Evolutionary conservation across 805 yeast species (phyloP).

Genomic region (Yueomyces sp.): DNA sequence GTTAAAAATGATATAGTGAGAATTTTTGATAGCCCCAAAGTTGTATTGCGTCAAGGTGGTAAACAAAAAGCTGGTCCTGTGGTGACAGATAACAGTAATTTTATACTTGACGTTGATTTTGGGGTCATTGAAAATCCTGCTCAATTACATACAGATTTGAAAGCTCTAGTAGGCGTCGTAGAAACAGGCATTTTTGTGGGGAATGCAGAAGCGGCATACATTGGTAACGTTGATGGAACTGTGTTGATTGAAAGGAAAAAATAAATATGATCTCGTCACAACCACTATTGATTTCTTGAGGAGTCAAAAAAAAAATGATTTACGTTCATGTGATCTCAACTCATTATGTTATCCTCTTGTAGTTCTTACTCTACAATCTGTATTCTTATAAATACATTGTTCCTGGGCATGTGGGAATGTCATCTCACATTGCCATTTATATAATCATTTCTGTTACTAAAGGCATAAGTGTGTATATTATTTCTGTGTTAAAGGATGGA

Average conservation of each 20-base stretch:
- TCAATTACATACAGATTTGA: constrained; percentile 50
- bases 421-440: too few species aligned
- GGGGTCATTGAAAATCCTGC: constrained; percentile 49
- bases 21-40: constrained; percentile 38
- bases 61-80: constrained; percentile 94
- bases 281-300: too few species aligned
- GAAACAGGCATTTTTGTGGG: constrained; percentile 84
- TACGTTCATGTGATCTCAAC: too few species aligned
- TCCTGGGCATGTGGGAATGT: too few species aligned
- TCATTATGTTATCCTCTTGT: too few species aligned
- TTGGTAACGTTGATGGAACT: constrained; percentile 74
- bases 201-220: constrained; percentile 65
- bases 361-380: too few species aligned
- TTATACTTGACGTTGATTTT: constrained; percentile 85
- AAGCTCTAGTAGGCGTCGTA: constrained; percentile 82
- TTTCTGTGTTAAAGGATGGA: too few species aligned
- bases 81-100: constrained; percentile 90
- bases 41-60: constrained; percentile 69
- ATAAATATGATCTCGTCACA: too few species aligned
- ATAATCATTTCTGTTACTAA: too few species aligned
- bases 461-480: too few species aligned
- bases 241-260: constrained; percentile 15
- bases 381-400: too few species aligned
- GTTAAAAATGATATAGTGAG: constrained; percentile 48
- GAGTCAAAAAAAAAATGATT: too few species aligned